Evolutionary conservation across 495 filamentous ascomycete genomes (phyloP), one percentile per base, ranked within the genome.

Genomic region (Lophiostoma macrostomum): DNA sequence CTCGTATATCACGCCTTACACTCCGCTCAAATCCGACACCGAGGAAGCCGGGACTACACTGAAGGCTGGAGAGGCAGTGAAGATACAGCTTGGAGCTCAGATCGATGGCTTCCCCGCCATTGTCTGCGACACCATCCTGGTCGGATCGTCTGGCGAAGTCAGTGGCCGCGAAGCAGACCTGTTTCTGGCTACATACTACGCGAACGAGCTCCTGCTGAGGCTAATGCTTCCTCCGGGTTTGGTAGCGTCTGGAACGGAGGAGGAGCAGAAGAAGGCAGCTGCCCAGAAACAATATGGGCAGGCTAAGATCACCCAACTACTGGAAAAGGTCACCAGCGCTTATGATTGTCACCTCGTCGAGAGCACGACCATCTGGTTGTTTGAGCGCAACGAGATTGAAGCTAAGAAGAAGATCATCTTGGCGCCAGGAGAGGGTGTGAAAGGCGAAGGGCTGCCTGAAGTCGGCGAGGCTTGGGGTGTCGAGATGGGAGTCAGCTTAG

Each of bases 361-460:
- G 78, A 93, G 89, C 76, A 98, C 93, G 37, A 98, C 93, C 37
- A 90, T 87, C 66, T 97, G 91, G 90, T 71, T 87, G 30, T 96
- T 97, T 66, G 88, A 88, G 60, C 86, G 87, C 66, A 95, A 97
- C 70, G 93, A 97, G 68, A 98, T 98, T 59, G 93, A 98, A 74
- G 86, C 85, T 51, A 87, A 87, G 76, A 98, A 98, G 83, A 96
- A 95, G 82, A 94, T 98, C 67, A 93, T 98, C 44, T 73, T 98
- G 22, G 77, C 87, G 16, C 90, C 94, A 25, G 86, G 85, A 44
- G 87, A 95, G 65, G 80, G 80, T 46, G 83, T 87, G 64, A 95
- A 93, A 74, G 90, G 90, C 40, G 93, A 98, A 64, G 93, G 93
- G 58, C 66, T 81, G 34, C 88, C 93, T 31, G 93, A 95, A 61